Evolutionary conservation across 495 filamentous ascomycete genomes (phyloP), one percentile per base, ranked within the genome.

Genomic region (Apiosordaria backusii): DNA sequence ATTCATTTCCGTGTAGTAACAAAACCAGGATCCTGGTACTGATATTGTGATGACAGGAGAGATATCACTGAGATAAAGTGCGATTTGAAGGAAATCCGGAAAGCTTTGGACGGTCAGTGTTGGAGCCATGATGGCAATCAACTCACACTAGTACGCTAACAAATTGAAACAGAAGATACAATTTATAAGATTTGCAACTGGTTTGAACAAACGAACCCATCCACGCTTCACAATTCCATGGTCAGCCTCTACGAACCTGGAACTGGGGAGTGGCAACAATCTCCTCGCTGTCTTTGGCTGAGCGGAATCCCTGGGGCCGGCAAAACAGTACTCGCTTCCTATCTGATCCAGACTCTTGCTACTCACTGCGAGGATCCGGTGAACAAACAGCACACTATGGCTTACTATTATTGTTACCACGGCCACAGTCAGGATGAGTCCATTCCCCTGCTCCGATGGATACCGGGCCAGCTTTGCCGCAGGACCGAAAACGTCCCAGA

Each of bases 261-360:
- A 3, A 77, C 73, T 0, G 71, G 71, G 4, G 59, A 71, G n/a
- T 77, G 73, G 75, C 64, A 60, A 22, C 1, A n/a, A 16, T 70
- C 71, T 1, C 3, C 25, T 16, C 73, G 71, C 0, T 74, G 69
- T 57, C 26, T 79, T 9, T 79, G 76, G 77, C 70, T 80, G 10
- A 68, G 72, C 50, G 78, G 77, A 15, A 79, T 81, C 24, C 79
- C 79, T 21, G 79, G 79, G 1, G 72, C 74, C 27, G 78, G 79
- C 9, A 81, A 81, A 65, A 77, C 78, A 16, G 68, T 81, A 10
- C 65, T 80, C 1, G 71, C 72, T 4, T 77, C 77, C 15, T 71
- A 73, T 27, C 61, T 78, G 27, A 74, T 78, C 50, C 67, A 78
- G 22, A 27, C 62, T 5, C 58, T 76, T 18, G 57, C 61, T 0